Evolutionary conservation across 208 protist genomes (phyloP).

Genomic region (Acanthamoeba quina): DNA sequence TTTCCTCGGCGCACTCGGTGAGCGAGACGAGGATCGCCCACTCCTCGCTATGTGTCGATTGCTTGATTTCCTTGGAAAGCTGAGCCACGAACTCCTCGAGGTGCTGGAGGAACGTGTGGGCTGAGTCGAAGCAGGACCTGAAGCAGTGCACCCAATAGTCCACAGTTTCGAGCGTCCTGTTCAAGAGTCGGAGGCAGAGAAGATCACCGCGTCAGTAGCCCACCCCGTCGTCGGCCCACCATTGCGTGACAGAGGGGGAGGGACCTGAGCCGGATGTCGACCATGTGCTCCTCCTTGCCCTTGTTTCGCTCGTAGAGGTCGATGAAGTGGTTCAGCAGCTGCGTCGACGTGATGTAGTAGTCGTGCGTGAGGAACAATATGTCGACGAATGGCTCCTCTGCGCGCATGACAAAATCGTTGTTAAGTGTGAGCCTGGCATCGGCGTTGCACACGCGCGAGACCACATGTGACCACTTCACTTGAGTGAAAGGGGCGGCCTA

Average conservation of each 20-base stretch:
- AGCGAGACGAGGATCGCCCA: not conserved
- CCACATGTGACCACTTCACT: too few relatives aligned
- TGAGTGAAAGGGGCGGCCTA: not conserved
- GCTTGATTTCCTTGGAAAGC: not conserved
- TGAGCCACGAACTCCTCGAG: not conserved
- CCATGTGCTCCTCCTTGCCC: not conserved
- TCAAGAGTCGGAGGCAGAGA: not conserved
- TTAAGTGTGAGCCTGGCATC: not conserved
- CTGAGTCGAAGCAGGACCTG: constrained; percentile 19
- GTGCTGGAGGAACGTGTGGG: not conserved
- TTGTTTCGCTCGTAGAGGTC: not conserved
- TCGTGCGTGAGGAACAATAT: constrained; percentile 44
- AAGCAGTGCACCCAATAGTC: constrained; percentile 53
- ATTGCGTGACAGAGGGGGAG: not conserved
- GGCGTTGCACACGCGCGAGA: too few relatives aligned
- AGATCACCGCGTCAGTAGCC: not conserved
- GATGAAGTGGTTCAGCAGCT: constrained; percentile 7
- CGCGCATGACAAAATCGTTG: not conserved
- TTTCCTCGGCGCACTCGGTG: not conserved
- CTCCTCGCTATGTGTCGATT: not conserved
- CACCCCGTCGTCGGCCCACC: not conserved
- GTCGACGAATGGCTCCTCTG: constrained; percentile 42
- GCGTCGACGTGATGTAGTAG: constrained; percentile 2
- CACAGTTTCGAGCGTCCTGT: not conserved
- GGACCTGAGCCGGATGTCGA: not conserved